These are phyloP conservation scores for Penicillium psychrosexuale DNA, from an alignment of 2,329 filamentous ascomycete genomes.

Conservation along the genomic window DNA sequence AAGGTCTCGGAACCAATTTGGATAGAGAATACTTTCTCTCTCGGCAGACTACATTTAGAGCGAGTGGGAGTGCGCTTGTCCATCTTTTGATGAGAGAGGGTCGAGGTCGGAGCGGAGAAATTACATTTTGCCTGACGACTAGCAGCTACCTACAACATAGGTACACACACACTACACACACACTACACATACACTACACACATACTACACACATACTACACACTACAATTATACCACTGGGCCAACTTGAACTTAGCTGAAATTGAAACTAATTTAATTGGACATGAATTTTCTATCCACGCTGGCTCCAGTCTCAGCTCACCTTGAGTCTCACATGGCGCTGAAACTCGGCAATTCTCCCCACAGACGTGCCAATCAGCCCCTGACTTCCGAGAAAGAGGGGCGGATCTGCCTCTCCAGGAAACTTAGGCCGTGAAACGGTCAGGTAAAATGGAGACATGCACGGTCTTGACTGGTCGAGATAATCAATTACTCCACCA, in stretches of 20 bases:
- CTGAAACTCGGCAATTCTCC: slow-evolving; percentile 13
- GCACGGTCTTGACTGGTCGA: neutral
- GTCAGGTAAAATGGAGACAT: neutral
- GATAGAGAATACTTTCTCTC: slow-evolving; percentile 65
- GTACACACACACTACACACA: neutral
- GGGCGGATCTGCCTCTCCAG: neutral
- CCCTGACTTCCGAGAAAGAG: slow-evolving; percentile 1
- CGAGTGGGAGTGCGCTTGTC: neutral
- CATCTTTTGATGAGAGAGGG: neutral
- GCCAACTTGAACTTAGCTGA: neutral
- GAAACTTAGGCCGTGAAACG: neutral
- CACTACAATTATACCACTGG: neutral
- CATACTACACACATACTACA: neutral
- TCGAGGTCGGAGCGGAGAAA: neutral
- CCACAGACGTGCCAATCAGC: neutral
- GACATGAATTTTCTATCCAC: neutral
- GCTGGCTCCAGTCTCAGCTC: neutral
- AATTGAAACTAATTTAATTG: neutral
- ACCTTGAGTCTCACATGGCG: slow-evolving; percentile 15
- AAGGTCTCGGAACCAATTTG: slow-evolving; percentile 69
- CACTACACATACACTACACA: neutral
- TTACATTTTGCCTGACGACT: neutral
- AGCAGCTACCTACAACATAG: too few species aligned
- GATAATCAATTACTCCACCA: neutral
- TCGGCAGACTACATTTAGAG: slow-evolving; percentile 42